Conservation (phyloP, 2,329 filamentous ascomycete genomes). For the Alternaria alternata region DNA sequence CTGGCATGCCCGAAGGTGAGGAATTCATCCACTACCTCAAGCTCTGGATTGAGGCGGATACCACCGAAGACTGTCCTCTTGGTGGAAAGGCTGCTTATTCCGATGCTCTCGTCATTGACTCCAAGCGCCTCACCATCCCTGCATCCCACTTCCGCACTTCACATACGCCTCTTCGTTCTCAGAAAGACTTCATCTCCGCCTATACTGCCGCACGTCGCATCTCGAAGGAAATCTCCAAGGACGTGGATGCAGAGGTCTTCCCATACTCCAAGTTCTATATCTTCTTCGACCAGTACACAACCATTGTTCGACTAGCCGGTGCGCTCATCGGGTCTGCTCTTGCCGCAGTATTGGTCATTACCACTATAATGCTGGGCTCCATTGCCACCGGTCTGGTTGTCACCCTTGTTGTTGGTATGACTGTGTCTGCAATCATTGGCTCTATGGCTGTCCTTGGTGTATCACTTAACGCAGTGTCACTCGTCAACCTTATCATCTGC, state of each 20-base stretch:
- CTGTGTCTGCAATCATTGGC: constrained; percentile 89
- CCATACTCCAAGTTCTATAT: constrained; percentile 98
- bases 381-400: constrained; percentile 82
- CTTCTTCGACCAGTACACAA: constrained; percentile 97
- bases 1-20: constrained; percentile 90
- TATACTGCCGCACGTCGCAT: constrained; percentile 92
- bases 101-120: constrained; percentile 80
- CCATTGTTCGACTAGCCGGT: constrained; percentile 80
- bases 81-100: constrained; percentile 89
- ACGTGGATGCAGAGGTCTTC: constrained; percentile 84
- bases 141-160: constrained; percentile 92
- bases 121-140: constrained; percentile 70
- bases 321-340: constrained; percentile 83
- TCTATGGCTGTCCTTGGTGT: constrained; percentile 91
- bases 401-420: constrained; percentile 89
- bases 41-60: constrained; percentile 82
- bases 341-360: constrained; percentile 83
- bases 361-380: constrained; percentile 83
- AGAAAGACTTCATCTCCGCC: constrained; percentile 90
- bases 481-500: constrained; percentile 97
- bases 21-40: constrained; percentile 89
- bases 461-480: constrained; percentile 90
- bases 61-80: constrained; percentile 83
- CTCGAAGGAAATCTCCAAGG: constrained; percentile 73
- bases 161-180: constrained; percentile 85